A percentile compares a stretch with the other conserved stretches of the same genome.
Conservation (phyloP, 306 rosid species). For the Fagus crenata region DNA sequence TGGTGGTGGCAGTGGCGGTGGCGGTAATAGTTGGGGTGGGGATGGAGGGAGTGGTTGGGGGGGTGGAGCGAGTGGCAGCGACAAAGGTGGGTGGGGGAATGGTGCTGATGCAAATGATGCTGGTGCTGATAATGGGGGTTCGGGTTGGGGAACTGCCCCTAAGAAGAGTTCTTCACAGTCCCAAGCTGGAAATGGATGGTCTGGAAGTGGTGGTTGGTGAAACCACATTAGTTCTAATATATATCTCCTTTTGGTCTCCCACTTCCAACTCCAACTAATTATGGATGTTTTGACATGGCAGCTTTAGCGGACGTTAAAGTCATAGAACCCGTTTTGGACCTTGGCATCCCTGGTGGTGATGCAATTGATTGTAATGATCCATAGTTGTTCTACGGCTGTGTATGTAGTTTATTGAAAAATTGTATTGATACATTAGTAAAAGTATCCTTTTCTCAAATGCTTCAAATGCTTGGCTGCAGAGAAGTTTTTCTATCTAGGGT, state of each 20-base stretch:
- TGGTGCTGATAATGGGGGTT: constrained; percentile 32
- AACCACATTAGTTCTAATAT: neutral
- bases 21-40: constrained; percentile 8
- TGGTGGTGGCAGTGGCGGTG: constrained; percentile 16
- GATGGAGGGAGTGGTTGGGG: constrained; percentile 8
- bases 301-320: neutral
- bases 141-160: constrained; percentile 47
- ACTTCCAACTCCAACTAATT: neutral
- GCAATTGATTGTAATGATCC: neutral
- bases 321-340: neutral
- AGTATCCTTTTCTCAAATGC: neutral
- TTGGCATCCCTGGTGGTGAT: neutral
- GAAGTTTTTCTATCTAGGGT: no score
- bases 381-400: neutral
- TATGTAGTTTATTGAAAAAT: neutral
- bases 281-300: neutral
- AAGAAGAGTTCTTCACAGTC: constrained; percentile 29
- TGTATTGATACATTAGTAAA: neutral
- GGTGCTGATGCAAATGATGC: constrained; percentile 35
- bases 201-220: constrained; percentile 49
- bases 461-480: neutral
- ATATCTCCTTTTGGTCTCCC: neutral
- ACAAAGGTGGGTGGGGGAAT: constrained; percentile 28
- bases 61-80: constrained; percentile 27
- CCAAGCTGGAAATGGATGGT: constrained; percentile 50